phyloP scores from a whole-genome alignment of 768 basidiomycete genomes.

The Serendipita sp. region DNA sequence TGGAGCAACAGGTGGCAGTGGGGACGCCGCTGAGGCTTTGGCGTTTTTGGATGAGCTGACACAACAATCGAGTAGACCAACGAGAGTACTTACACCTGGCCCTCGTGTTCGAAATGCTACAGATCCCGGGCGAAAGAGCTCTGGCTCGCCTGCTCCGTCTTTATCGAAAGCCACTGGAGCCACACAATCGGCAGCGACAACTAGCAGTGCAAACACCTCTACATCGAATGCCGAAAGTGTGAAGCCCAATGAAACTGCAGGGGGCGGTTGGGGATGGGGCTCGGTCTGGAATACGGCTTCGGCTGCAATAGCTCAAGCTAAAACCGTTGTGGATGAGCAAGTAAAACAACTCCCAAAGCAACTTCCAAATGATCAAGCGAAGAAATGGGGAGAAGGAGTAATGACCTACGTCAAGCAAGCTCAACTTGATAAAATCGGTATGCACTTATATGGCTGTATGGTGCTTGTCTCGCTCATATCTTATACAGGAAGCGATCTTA shows the following conservation, averaged over 20 bases:
- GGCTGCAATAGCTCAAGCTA: conserved; percentile 74
- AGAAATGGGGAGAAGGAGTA: conserved; percentile 76
- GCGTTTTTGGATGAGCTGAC: conserved; percentile 93
- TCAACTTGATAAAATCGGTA: conserved; percentile 82
- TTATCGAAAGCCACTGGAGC: conserved; percentile 16
- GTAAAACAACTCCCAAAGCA: conserved; percentile 40
- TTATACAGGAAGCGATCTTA: conserved; percentile 68
- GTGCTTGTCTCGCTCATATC: conserved; percentile 2
- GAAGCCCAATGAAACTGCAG: conserved; percentile 15
- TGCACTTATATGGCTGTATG: conserved; percentile 14
- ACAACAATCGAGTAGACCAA: conserved; percentile 44
- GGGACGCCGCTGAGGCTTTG: conserved; percentile 67
- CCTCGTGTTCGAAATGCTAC: conserved; percentile 30
- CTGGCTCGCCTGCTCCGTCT: conserved; percentile 18
- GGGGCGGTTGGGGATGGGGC: conserved; percentile 58
- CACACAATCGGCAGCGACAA: conserved; percentile 10
- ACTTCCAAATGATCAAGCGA: conserved; percentile 71
- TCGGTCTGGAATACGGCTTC: conserved; percentile 81
- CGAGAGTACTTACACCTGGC: conserved; percentile 30
- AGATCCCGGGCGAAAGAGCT: conserved; percentile 11
- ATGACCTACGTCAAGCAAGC: conserved; percentile 76
- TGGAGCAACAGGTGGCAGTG: conserved; percentile 25
- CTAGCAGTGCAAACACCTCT: conserved; percentile 12
- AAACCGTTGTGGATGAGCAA: conserved; percentile 79
- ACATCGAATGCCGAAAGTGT: conserved; percentile 13